Conservation (phyloP, 148 eudicot species). For the Fagopyrum homotropicum region DNA sequence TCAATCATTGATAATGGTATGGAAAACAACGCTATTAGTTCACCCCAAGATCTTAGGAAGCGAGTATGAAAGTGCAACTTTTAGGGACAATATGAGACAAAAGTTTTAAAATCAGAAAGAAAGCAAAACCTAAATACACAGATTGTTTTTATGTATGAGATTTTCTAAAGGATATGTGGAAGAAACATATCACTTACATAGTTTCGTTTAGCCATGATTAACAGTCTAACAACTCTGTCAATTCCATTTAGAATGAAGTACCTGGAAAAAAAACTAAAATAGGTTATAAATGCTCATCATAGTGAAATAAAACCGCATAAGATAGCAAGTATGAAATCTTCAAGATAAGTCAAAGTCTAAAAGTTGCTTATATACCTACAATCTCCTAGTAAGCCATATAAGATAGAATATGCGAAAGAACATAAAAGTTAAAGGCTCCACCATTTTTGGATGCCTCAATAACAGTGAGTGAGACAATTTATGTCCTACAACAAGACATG, state of each 20-base stretch:
- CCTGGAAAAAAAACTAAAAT: constrained; percentile 26
- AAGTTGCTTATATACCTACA: background rate
- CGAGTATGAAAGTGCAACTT: background rate
- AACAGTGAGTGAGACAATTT: background rate
- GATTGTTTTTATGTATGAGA: background rate
- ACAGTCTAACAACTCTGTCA: constrained; percentile 78
- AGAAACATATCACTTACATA: constrained; percentile 53
- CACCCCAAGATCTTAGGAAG: background rate
- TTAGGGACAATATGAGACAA: background rate
- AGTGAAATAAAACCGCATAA: background rate
- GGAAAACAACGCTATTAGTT: background rate
- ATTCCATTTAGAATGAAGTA: constrained; percentile 85
- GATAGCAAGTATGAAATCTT: background rate
- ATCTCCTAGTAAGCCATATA: background rate
- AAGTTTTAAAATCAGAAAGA: background rate
- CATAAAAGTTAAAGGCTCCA: background rate
- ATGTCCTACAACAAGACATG: background rate
- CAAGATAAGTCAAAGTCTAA: background rate
- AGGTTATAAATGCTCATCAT: background rate
- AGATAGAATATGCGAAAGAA: background rate
- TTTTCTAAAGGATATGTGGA: background rate
- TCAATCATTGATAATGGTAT: background rate
- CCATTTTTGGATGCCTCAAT: background rate
- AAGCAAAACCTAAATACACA: background rate
- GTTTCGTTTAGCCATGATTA: constrained; percentile 81